A percentile compares a stretch with the other conserved stretches of the same genome.
Evolutionary conservation across 768 basidiomycete genomes (phyloP).

Genomic region (Peribolospora kevripleyi): DNA sequence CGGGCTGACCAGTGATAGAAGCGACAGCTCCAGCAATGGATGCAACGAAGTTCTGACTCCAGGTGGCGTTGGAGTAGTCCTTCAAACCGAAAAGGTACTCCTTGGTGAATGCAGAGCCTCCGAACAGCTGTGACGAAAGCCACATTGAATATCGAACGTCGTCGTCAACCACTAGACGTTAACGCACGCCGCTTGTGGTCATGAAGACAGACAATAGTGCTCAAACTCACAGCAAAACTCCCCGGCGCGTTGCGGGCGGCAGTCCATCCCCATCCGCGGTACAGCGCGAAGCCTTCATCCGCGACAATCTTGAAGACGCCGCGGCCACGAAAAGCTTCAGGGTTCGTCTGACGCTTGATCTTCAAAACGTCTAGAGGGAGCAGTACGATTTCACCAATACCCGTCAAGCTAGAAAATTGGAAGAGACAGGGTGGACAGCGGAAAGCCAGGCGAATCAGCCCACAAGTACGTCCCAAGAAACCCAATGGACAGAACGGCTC

Average conservation of each 20-base stretch:
- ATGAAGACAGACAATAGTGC: too few species aligned
- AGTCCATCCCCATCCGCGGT: conserved; percentile 98
- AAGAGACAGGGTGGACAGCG: too few species aligned
- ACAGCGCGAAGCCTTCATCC: conserved; percentile 77
- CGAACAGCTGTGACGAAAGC: conserved; percentile 48
- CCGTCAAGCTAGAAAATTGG: conserved; percentile 26
- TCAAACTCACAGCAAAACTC: conserved; percentile 53
- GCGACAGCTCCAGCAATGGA: conserved; percentile 57
- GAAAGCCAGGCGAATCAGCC: not conserved
- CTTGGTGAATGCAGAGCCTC: conserved; percentile 82
- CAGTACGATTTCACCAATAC: conserved; percentile 95
- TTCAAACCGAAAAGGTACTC: conserved; percentile 69
- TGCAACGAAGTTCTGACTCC: conserved; percentile 89
- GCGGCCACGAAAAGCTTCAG: conserved; percentile 88
- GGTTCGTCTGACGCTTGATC: conserved; percentile 90
- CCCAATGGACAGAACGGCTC: conserved; percentile 11
- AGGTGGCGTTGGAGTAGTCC: conserved; percentile 87
- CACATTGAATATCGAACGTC: not conserved
- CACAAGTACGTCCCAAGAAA: too few species aligned
- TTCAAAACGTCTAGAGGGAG: conserved; percentile 89
- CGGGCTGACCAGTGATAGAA: not conserved
- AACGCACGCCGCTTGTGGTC: too few species aligned
- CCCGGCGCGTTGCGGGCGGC: conserved; percentile 84
- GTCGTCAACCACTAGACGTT: not conserved
- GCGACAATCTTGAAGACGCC: conserved; percentile 67